Base-by-base conservation (phyloP, 371 early-diverging fungal species). In the Rhizoclosmatium hyalinum region DNA sequence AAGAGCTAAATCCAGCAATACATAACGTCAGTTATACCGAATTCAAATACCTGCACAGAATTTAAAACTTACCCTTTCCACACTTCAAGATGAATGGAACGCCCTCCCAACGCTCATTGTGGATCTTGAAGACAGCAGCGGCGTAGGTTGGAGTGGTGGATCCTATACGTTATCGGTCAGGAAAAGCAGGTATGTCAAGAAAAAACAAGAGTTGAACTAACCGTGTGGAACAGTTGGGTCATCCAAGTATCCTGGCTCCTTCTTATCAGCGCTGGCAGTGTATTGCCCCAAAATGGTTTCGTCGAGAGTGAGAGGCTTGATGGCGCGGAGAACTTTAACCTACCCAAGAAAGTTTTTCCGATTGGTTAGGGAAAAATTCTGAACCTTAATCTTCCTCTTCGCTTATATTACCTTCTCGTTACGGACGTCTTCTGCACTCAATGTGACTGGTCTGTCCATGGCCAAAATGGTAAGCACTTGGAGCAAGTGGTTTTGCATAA, bases 11-110 rank as follows among this genome's bases (percentile, higher is more conserved):
- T 14, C 32, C 32, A 32, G 32, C 32, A 32, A 32, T 32, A 32
- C 32, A 32, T 17, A 50, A 12, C 2, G 50, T 12, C 17, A 12
- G 50, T 50, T 2, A 50, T 50, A n/a, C n/a, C 6, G 50, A 12
- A 6, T 50, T 50, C 2, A 1, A 32, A 32, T 32, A 32, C 50
- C 50, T 12, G 6, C 50, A 2, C 17, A 68, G n/a, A 24, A 14
- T 55, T 67, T 39, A 42, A 67, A n/a, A 50, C 72, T 6, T 76
- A 89, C 89, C 89, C 82, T 98, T 98, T 64, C 98, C 99, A 55
- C 95, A 94, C 87, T 95, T 96, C 74, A 98, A 84, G 60, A 98
- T 94, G 82, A 97, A 97, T 3, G 99, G 99, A 44, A 98, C 98
- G 39, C 95, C 88, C 50, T 91, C 88, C 99, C 99, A 98, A 43